phyloP scores from a whole-genome alignment of 345 rosid genomes.

The Odontarrhena argentea region DNA sequence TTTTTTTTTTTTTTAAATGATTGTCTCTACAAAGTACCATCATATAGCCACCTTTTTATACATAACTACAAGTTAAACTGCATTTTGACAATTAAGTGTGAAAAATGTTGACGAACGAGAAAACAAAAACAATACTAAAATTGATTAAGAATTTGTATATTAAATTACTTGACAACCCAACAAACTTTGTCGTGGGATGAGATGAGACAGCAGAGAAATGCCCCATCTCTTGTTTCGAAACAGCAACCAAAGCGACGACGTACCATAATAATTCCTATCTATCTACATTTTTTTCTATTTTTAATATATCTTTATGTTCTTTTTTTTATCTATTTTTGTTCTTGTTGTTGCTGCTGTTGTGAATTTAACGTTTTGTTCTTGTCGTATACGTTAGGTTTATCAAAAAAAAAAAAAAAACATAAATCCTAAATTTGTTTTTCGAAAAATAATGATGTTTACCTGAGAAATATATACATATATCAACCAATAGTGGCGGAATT shows the following conservation, averaged over 20 bases:
- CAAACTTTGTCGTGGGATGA: slow-evolving; percentile 39
- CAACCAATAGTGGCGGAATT: slow-evolving; percentile 5
- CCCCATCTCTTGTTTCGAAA: slow-evolving; percentile 39
- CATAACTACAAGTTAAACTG: background rate
- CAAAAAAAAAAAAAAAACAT: background rate
- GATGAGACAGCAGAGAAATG: slow-evolving; percentile 38
- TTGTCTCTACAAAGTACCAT: background rate
- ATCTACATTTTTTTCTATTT: slow-evolving; percentile 10
- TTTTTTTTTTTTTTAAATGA: background rate
- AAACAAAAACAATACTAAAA: background rate
- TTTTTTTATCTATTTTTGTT: background rate
- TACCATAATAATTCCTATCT: slow-evolving; percentile 26
- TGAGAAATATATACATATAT: no score
- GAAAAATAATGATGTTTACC: background rate
- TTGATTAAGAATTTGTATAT: slow-evolving; percentile 14
- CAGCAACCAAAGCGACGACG: slow-evolving; percentile 30
- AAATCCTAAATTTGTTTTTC: background rate
- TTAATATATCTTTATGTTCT: background rate
- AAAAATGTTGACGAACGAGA: background rate
- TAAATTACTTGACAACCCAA: slow-evolving; percentile 35
- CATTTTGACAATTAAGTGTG: background rate
- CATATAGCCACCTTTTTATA: background rate
- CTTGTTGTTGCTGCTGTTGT: slow-evolving; percentile 15
- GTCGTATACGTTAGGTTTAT: slow-evolving; percentile 29
- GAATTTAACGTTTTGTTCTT: slow-evolving; percentile 35